Conservation (phyloP, 2,329 filamentous ascomycete species). For the Beauveria varroae region DNA sequence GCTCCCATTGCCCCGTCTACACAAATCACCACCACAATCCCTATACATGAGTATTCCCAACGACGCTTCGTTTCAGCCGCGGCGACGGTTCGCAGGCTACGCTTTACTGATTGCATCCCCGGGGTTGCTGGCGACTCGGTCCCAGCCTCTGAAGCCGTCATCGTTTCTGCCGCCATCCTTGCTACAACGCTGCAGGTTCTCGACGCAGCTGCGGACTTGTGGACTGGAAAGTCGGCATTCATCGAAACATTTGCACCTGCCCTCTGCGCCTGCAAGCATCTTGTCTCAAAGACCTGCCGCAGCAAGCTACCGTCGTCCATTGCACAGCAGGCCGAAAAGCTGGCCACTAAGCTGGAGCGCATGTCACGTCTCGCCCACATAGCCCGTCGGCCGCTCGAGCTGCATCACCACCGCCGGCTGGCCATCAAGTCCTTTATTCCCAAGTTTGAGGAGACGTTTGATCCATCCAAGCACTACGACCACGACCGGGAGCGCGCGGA, state of each 20-base stretch:
- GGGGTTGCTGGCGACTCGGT: constrained; percentile 25
- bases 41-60: constrained; percentile 48
- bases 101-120: constrained; percentile 49
- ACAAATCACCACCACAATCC: constrained; percentile 54
- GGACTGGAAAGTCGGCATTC: constrained; percentile 67
- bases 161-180: constrained; percentile 51
- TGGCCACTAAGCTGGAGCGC: constrained; percentile 38
- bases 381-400: constrained; percentile 67
- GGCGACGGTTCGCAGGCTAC: constrained; percentile 42
- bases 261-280: constrained; percentile 49
- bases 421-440: constrained; percentile 84
- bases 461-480: constrained; percentile 95
- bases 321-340: constrained; percentile 32
- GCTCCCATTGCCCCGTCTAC: constrained; percentile 45
- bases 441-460: constrained; percentile 94
- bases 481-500: constrained; percentile 86
- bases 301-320: constrained; percentile 41
- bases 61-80: constrained; percentile 39
- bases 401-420: constrained; percentile 83
- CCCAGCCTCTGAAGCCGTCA: constrained; percentile 17
- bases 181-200: constrained; percentile 58
- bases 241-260: constrained; percentile 68
- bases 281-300: constrained; percentile 43
- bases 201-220: constrained; percentile 61
- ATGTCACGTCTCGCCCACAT: constrained; percentile 56